phyloP scores from a whole-genome alignment of 1,139 yeast species.

The Candida neerlandica region DNA sequence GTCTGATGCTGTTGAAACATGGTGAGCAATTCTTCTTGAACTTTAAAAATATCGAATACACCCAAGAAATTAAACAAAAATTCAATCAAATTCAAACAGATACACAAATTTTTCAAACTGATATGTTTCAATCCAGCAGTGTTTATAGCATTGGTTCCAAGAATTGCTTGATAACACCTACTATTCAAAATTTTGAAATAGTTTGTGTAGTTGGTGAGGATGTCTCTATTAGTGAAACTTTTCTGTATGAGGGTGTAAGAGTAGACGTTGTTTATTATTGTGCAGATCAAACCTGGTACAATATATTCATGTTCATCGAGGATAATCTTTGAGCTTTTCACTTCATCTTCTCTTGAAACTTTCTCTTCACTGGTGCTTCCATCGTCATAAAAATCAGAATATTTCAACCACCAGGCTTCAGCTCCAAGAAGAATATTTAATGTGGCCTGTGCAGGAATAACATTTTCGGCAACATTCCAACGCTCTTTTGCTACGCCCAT shows the following conservation, averaged over 20 bases:
- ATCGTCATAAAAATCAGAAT: conserved; percentile 32
- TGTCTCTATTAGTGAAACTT: conserved; percentile 43
- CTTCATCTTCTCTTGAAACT: conserved; percentile 4
- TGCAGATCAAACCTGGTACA: conserved; percentile 44
- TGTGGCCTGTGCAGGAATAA: conserved; percentile 45
- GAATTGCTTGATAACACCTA: conserved; percentile 61
- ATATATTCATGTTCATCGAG: conserved; percentile 42
- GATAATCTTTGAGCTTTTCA: conserved; percentile 27
- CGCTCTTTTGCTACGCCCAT: conserved; percentile 63
- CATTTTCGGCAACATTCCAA: conserved; percentile 68
- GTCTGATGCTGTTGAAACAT: conserved; percentile 1
- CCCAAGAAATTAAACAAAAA: conserved; percentile 34
- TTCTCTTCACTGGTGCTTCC: conserved; percentile 11
- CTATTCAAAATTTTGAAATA: conserved; percentile 56
- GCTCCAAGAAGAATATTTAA: conserved; percentile 57
- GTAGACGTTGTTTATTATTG: conserved; percentile 39
- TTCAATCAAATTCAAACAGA: conserved; percentile 63
- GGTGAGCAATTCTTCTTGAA: background rate
- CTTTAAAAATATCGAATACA: conserved; percentile 12
- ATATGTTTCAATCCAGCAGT: conserved; percentile 77
- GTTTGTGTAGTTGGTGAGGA: conserved; percentile 36
- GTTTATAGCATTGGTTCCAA: conserved; percentile 78
- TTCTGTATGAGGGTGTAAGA: conserved; percentile 53
- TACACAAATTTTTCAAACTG: conserved; percentile 57
- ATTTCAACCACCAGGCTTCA: conserved; percentile 50